These are phyloP conservation scores for Paecilomyces dactylethromorphus DNA, from an alignment of 2,329 filamentous ascomycete genomes.

Conservation along the genomic window DNA sequence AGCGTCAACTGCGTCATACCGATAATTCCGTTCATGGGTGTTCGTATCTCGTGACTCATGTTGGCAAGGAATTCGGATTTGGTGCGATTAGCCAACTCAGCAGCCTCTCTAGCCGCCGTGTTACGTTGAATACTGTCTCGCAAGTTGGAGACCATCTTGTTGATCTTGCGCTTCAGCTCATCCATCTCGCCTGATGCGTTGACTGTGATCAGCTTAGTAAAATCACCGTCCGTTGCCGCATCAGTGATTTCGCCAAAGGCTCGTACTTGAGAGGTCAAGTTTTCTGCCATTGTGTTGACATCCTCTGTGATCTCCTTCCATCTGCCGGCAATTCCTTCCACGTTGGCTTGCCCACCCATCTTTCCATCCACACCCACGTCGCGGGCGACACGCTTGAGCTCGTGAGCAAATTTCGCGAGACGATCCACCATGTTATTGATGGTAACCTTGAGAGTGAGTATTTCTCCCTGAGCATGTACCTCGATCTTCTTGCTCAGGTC, in stretches of 20 bases:
- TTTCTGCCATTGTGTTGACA: conserved; percentile 82
- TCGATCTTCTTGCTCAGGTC: conserved; percentile 94
- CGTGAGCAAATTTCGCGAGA: conserved; percentile 86
- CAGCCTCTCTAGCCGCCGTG: conserved; percentile 84
- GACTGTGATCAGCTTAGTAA: conserved; percentile 88
- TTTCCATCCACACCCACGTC: conserved; percentile 94
- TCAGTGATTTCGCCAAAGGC: conserved; percentile 96
- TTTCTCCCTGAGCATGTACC: conserved; percentile 86
- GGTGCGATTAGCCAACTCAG: conserved; percentile 89
- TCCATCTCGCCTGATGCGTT: conserved; percentile 97
- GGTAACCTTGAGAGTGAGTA: conserved; percentile 83
- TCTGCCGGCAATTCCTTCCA: conserved; percentile 78
- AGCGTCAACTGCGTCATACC: conserved; percentile 92
- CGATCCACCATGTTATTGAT: conserved; percentile 98
- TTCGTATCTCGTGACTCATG: conserved; percentile 95
- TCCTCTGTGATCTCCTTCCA: conserved; percentile 97
- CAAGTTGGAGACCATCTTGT: conserved; percentile 92
- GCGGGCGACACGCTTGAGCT: conserved; percentile 85
- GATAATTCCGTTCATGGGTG: conserved; percentile 93
- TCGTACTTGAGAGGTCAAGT: conserved; percentile 84
- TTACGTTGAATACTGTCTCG: conserved; percentile 92
- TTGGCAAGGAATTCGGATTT: conserved; percentile 96
- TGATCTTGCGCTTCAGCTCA: conserved; percentile 94
- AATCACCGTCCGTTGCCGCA: conserved; percentile 87
- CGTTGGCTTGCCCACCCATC: conserved; percentile 93